These are phyloP conservation scores for Talaromyces sp. DNA, from an alignment of 2,329 filamentous ascomycete genomes.

Conservation along the genomic window DNA sequence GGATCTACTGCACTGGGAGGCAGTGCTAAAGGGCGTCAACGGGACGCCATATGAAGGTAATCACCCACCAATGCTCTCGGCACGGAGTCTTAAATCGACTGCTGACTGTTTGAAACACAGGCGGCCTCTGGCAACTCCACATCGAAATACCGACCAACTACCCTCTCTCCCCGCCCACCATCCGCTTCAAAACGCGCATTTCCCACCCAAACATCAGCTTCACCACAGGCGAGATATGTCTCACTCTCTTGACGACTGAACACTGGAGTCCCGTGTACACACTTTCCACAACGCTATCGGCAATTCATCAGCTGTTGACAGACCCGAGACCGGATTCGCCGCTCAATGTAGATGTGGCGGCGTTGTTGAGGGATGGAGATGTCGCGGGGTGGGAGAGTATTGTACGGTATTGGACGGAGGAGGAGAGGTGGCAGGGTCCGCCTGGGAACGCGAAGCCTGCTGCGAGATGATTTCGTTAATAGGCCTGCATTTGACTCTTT, in stretches of 20 bases:
- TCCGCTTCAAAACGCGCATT: constrained; percentile 78
- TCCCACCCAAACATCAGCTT: constrained; percentile 79
- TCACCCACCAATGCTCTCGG: background rate
- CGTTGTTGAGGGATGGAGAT: constrained; percentile 46
- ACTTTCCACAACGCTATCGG: constrained; percentile 51
- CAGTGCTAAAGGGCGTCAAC: constrained; percentile 57
- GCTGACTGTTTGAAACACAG: constrained; percentile 31
- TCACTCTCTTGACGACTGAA: constrained; percentile 71
- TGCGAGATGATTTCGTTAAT: constrained; percentile 9
- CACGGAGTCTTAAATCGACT: no score
- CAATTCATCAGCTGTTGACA: constrained; percentile 47
- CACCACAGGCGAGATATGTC: constrained; percentile 83
- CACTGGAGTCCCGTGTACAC: constrained; percentile 86
- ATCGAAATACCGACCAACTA: constrained; percentile 76
- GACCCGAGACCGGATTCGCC: constrained; percentile 48
- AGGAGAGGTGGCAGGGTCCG: constrained; percentile 45
- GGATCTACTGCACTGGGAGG: constrained; percentile 59
- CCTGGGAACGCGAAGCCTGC: constrained; percentile 15
- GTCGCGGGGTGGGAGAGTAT: constrained; percentile 45
- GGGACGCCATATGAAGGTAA: constrained; percentile 60
- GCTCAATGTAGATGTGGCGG: constrained; percentile 49
- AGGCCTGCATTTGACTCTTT: background rate
- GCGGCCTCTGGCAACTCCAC: constrained; percentile 76
- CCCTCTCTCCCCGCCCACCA: constrained; percentile 71
- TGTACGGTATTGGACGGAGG: constrained; percentile 46